Conservation (phyloP, 768 basidiomycete species). For the Russula griseocarnosa region DNA sequence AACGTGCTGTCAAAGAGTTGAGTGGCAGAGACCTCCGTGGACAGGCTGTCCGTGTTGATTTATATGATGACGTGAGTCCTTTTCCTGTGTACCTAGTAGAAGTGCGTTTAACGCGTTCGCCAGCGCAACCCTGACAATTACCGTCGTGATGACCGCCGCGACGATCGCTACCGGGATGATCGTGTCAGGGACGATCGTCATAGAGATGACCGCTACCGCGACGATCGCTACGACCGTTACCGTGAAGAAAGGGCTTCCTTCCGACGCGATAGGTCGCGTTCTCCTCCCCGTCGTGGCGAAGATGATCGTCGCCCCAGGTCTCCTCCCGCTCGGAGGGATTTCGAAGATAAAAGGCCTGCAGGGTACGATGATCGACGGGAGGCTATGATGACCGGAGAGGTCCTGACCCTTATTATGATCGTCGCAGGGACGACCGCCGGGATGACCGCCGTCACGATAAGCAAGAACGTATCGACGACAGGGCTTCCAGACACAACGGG, state of each 20-base stretch:
- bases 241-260: constrained; percentile 46
- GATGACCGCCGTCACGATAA: constrained; percentile 80
- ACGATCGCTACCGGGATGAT: constrained; percentile 39
- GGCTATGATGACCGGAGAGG: constrained; percentile 77
- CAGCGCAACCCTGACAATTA: constrained; percentile 75
- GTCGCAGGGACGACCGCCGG: constrained; percentile 75
- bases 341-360: constrained; percentile 83
- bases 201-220: constrained; percentile 53
- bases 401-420: constrained; percentile 84
- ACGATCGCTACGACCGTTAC: constrained; percentile 36
- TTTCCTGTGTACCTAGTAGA: constrained; percentile 15
- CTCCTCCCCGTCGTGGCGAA: constrained; percentile 64
- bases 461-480: constrained; percentile 76
- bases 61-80: constrained; percentile 55
- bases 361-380: constrained; percentile 88
- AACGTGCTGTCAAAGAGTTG: constrained; percentile 85
- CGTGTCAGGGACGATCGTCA: constrained; percentile 41
- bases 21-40: constrained; percentile 87
- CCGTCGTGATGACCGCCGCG: constrained; percentile 68
- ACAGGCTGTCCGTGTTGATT: constrained; percentile 65
- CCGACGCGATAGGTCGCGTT: constrained; percentile 81
- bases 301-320: constrained; percentile 83
- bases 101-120: constrained; percentile 10
- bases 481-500: constrained; percentile 68
- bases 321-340: constrained; percentile 74